A percentile compares a stretch with the other conserved stretches of the same genome.
Conservation (phyloP, 169 alveolate genomes). For the Fabrea salina region DNA sequence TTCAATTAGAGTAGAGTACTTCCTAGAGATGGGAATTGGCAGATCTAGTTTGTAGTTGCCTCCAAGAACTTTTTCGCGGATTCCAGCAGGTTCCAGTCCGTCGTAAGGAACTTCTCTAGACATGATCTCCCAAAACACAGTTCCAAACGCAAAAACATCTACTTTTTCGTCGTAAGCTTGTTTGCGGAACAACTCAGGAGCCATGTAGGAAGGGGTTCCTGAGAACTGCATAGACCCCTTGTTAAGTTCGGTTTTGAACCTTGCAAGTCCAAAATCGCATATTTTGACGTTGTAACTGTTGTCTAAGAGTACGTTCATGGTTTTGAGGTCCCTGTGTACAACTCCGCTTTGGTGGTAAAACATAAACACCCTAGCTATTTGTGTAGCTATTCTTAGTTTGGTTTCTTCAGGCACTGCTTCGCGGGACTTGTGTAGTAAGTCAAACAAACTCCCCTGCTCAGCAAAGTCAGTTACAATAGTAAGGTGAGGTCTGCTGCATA, state of each 20-base stretch:
- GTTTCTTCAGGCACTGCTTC: constrained; percentile 44
- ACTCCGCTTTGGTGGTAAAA: constrained; percentile 71
- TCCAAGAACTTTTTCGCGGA: constrained; percentile 59
- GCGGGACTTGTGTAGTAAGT: constrained; percentile 65
- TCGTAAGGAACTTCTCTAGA: constrained; percentile 81
- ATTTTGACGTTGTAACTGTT: constrained; percentile 61
- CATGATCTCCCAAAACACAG: constrained; percentile 82
- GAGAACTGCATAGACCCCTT: constrained; percentile 78
- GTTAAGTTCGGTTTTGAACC: constrained; percentile 75
- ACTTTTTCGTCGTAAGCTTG: constrained; percentile 78
- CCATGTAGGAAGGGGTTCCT: constrained; percentile 90
- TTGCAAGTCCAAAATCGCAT: constrained; percentile 85
- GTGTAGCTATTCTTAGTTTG: constrained; percentile 55
- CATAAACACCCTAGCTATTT: constrained; percentile 60
- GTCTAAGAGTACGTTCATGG: constrained; percentile 75
- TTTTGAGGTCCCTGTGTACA: constrained; percentile 85
- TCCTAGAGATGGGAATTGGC: constrained; percentile 51
- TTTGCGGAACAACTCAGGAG: constrained; percentile 82
- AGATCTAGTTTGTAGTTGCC: constrained; percentile 32
- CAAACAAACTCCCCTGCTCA: constrained; percentile 67
- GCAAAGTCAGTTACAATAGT: constrained; percentile 73
- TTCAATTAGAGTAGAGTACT: constrained; percentile 40
- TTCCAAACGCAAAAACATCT: constrained; percentile 87
- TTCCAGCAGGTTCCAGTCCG: constrained; percentile 79
- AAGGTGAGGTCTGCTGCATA: constrained; percentile 66